These are phyloP conservation scores for Cucumis cinereus DNA, from an alignment of 306 rosid species.

Conservation along the genomic window DNA sequence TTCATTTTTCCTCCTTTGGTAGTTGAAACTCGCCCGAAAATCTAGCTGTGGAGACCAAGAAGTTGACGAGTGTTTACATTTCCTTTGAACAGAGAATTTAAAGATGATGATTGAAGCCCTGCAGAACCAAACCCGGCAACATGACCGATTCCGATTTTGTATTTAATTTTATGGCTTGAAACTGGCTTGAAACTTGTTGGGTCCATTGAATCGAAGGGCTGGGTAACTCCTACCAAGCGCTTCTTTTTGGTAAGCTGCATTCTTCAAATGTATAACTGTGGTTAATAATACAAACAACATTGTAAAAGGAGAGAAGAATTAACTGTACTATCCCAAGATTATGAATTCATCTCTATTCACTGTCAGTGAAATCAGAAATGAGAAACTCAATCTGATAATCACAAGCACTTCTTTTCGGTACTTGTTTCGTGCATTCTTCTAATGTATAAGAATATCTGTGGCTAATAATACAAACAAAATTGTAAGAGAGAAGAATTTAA, in stretches of 20 bases:
- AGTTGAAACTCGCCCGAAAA: background rate
- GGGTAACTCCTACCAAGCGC: background rate
- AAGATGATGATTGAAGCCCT: conserved; percentile 67
- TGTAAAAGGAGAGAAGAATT: conserved; percentile 8
- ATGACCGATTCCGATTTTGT: conserved; percentile 12
- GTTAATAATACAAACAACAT: background rate
- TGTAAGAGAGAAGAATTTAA: conserved; percentile 6
- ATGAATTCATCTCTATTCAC: background rate
- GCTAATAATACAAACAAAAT: background rate
- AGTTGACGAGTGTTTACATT: background rate
- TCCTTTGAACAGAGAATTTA: conserved; percentile 64
- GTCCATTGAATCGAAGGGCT: background rate
- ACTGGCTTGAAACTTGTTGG: background rate
- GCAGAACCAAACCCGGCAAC: conserved; percentile 10
- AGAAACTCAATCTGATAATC: background rate
- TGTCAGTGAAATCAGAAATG: background rate
- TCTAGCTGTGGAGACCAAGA: background rate
- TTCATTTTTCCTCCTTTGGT: background rate
- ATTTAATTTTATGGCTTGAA: background rate
- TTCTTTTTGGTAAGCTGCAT: conserved; percentile 1
- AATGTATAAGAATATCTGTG: background rate
- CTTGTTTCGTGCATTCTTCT: background rate
- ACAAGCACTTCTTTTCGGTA: background rate
- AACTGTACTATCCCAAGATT: background rate
- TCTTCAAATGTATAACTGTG: background rate